Base-by-base conservation (phyloP, 176 grass and related monocot genomes). In the Musa itinerans region DNA sequence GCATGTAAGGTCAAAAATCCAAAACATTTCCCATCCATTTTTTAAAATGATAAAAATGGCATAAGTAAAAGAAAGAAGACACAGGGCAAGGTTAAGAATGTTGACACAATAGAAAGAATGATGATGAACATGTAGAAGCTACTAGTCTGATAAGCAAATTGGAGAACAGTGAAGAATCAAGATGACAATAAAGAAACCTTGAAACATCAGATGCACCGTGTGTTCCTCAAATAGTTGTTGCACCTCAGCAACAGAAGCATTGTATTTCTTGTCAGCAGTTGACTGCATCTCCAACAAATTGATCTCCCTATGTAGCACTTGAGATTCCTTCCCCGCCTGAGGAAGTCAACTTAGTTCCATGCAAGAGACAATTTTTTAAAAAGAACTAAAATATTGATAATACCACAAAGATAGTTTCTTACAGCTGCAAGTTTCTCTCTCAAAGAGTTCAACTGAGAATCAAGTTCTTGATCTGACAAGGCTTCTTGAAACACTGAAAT, bases 271-370 rank as follows among this genome's bases (percentile, higher is more conserved):
- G 58, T 65, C 82, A 74, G 27, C 34, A 0, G 52, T 71, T 82
- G 73, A 50, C 69, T 80, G 63, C 63, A 71, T 85, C 87, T 91
- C 85, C 65, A 85, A 80, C 20, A 56, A 83, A 59, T 21, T 82
- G 13, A 85, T 20, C 25, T 87, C 80, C 21, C 55, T 80, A n/a
- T 80, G 80, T 34, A 91, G 80, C 74, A 72, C 75, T 85, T 75
- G 69, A 54, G 85, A 87, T 83, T 87, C 77, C 65, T 21, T 85
- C 43, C 79, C 69, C 71, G 77, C 89, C 89, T 91, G 65, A 80
- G 53, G 9, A 82, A 78, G 59, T 63, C 73, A 55, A 11, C 22
- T 9, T 26, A 17, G 16, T 17, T 67, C 52, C 52, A 81, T 78
- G 23, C 72, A 65, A 75, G 21, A 85, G 48, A 57, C 65, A 70